These are phyloP conservation scores for Alternaria rosae DNA, from an alignment of 2,329 filamentous ascomycete species.

Conservation along the genomic window DNA sequence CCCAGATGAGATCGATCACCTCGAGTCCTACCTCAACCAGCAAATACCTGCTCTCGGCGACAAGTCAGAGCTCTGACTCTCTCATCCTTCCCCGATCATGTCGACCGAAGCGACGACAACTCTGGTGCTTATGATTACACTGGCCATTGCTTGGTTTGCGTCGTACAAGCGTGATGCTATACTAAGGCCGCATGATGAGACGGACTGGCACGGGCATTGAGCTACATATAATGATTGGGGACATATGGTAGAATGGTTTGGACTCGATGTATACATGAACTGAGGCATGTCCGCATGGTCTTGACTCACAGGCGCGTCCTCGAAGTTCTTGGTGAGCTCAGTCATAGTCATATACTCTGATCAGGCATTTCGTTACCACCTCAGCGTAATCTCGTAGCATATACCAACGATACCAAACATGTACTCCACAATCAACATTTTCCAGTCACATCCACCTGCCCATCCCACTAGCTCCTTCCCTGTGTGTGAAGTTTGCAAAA, in stretches of 20 bases:
- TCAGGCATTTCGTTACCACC: neutral
- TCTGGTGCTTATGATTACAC: constrained; percentile 33
- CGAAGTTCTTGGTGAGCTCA: neutral
- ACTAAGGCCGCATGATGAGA: neutral
- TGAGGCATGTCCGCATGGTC: neutral
- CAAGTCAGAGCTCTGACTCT: constrained; percentile 44
- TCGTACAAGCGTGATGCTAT: constrained; percentile 28
- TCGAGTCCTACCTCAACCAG: constrained; percentile 70
- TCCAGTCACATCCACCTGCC: neutral
- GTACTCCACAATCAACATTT: too few relatives aligned
- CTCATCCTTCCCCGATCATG: neutral
- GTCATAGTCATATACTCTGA: neutral
- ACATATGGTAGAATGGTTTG: neutral
- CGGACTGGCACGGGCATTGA: neutral
- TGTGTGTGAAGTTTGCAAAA: neutral
- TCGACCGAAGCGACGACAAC: constrained; percentile 27
- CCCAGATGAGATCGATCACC: constrained; percentile 79
- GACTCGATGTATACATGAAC: neutral
- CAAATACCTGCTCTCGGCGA: constrained; percentile 59
- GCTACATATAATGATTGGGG: neutral
- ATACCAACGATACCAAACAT: neutral
- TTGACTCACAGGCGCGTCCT: neutral
- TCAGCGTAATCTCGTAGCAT: neutral
- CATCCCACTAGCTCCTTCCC: neutral
- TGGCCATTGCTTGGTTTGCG: constrained; percentile 36